A percentile compares a stretch with the other conserved stretches of the same genome.
Conservation (phyloP, 2,329 filamentous ascomycete genomes). For the Ophiostoma tasmaniense region DNA sequence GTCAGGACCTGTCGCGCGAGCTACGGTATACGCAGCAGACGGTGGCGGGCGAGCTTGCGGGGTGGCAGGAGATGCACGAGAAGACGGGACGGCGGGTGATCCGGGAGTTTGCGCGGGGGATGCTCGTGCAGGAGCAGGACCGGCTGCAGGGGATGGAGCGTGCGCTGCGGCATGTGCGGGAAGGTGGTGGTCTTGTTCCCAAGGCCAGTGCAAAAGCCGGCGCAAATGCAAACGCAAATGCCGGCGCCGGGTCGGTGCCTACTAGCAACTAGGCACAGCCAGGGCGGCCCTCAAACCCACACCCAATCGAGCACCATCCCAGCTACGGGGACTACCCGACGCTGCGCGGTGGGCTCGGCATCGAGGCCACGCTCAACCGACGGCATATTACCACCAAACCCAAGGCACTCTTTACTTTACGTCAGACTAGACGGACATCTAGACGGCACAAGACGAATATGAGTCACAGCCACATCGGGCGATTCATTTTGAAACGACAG, state of each 20-base stretch:
- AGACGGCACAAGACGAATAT: neutral
- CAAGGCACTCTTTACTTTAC: neutral
- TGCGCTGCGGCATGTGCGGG: slow-evolving; percentile 57
- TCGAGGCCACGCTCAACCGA: neutral
- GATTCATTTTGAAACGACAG: neutral
- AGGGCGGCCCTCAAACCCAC: neutral
- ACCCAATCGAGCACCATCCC: neutral
- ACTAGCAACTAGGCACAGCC: neutral
- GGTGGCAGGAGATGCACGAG: slow-evolving; percentile 86
- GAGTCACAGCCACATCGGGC: neutral
- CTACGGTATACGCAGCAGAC: slow-evolving; percentile 88
- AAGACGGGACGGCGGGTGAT: slow-evolving; percentile 67
- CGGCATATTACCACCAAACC: neutral
- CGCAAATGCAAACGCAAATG: too few species aligned
- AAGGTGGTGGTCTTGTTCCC: neutral
- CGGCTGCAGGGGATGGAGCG: slow-evolving; percentile 72
- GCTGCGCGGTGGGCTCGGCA: neutral
- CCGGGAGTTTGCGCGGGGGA: slow-evolving; percentile 64
- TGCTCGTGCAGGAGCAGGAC: slow-evolving; percentile 72
- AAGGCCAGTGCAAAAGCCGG: too few species aligned
- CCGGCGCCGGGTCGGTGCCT: too few species aligned
- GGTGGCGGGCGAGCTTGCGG: slow-evolving; percentile 82
- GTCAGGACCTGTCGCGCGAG: slow-evolving; percentile 68
- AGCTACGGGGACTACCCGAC: neutral
- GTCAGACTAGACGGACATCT: neutral